phyloP scores from a whole-genome alignment of 352 stramenopile genomes.

The Elongisporangium anandrum region DNA sequence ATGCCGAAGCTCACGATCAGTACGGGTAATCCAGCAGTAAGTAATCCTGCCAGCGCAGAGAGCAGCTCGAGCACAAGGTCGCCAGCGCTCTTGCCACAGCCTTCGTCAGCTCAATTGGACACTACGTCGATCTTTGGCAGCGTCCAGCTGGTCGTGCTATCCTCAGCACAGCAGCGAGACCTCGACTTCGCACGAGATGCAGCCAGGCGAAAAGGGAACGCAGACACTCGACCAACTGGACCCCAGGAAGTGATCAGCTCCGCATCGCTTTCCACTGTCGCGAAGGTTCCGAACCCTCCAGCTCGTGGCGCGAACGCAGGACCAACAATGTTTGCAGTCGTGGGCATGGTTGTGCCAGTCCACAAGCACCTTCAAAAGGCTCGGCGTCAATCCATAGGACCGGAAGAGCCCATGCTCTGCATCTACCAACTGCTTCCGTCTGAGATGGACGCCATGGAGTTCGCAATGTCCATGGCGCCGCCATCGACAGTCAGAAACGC shows the following conservation, averaged over 20 bases:
- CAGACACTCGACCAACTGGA: background rate
- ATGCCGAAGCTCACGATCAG: background rate
- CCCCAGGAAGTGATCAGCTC: background rate
- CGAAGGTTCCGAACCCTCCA: background rate
- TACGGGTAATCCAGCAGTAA: background rate
- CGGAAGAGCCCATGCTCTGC: constrained; percentile 43
- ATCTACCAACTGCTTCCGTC: constrained; percentile 41
- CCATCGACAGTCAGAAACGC: constrained; percentile 34
- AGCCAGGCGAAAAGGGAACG: background rate
- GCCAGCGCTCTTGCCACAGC: background rate
- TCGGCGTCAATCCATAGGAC: background rate
- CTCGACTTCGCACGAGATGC: background rate
- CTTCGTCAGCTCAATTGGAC: background rate
- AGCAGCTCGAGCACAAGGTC: background rate
- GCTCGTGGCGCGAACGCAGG: background rate
- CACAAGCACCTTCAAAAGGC: constrained; percentile 10
- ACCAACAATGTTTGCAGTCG: constrained; percentile 29
- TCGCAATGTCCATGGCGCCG: constrained; percentile 27
- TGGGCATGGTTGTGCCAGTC: constrained; percentile 54
- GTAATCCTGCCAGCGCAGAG: background rate
- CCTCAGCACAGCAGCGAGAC: background rate
- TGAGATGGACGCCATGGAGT: constrained; percentile 43
- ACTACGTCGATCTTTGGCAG: background rate
- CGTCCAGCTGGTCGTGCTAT: background rate
- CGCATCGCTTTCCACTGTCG: background rate